These are phyloP conservation scores for Tolypocladium guangdongense DNA, from an alignment of 2,329 filamentous ascomycete genomes.

Conservation along the genomic window DNA sequence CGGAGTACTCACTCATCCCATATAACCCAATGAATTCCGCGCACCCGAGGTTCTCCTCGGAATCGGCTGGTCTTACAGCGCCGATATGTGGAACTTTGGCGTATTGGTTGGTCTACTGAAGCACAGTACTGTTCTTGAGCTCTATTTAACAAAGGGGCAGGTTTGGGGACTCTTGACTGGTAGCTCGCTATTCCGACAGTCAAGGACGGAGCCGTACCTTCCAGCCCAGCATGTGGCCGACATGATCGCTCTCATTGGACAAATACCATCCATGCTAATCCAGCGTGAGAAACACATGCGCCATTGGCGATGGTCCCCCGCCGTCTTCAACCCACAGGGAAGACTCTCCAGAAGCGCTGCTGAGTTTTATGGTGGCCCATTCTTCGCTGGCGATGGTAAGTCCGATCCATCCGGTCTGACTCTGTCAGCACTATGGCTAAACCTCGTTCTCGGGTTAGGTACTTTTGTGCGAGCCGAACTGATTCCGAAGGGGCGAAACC, in stretches of 20 bases:
- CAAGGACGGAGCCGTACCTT: conserved; percentile 8
- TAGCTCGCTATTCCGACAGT: conserved; percentile 8
- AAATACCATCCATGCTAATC: conserved; percentile 7
- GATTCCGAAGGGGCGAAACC: conserved; percentile 4
- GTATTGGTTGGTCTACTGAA: conserved; percentile 8
- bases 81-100: conserved; percentile 10
- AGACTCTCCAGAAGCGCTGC: conserved; percentile 7
- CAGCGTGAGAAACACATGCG: conserved; percentile 9
- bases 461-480: conserved; percentile 7
- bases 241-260: conserved; percentile 13
- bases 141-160: conserved; percentile 2
- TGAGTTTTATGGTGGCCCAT: conserved; percentile 10
- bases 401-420: neutral
- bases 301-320: conserved; percentile 8
- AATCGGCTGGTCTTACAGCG: conserved; percentile 10
- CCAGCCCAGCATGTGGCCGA: conserved; percentile 12
- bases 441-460: neutral
- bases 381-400: conserved; percentile 10
- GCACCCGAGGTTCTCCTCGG: conserved; percentile 12
- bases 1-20: conserved; percentile 5
- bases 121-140: neutral
- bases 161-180: conserved; percentile 15
- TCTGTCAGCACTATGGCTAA: neutral
- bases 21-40: conserved; percentile 11
- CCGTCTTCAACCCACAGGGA: conserved; percentile 5